Evolutionary conservation across 176 grass and related monocot species (phyloP), one percentile per base, ranked within the genome.

Genomic region (Echinochloa phyllopogon): DNA sequence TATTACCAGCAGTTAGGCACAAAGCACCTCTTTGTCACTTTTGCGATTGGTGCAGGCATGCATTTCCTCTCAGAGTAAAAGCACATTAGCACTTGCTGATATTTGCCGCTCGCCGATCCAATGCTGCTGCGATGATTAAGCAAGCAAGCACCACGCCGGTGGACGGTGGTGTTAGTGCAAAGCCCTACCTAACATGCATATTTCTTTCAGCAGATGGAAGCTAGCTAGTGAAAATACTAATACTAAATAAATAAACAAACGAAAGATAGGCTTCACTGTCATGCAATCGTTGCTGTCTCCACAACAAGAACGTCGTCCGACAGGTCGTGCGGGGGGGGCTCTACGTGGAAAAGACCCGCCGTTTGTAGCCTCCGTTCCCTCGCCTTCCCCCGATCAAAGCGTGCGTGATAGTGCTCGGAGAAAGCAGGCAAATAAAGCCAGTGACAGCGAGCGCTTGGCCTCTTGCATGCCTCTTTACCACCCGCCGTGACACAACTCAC

Each of bases 311-410:
- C 37, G 47, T 74, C 37, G 47, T 74, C 71, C 65, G 79, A 83
- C 57, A 78, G 49, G 13, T 40, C 47, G 21, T 82, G 79, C 61
- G 12, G 60, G 62, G 60, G 62, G n/a, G 29, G n/a, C 53, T 63
- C 77, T 85, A 89, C 77, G 83, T 83, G 78, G 79, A 83, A 73
- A 83, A 90, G 73, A 25, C 65, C 50, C 17, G 65, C 39, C 48
- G 73, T 47, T 78, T 83, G 9, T 3, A 33, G 56, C 43, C 65
- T 77, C 57, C 45, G 52, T 83, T 83, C 65, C 57, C 27, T 17
- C 9, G 39, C 29, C 29, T 14, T 52, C 50, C 16, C 15, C 25
- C 9, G 57, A 77, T 77, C 72, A 82, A 82, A 86, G 65, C 57
- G 10, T 15, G 4, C 36, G 61, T 62, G 83, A 77, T 82, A 77